Percentiles rank a stretch among this genome's conserved stretches.
phyloP scores from a whole-genome alignment of 495 filamentous ascomycete species.

The Talaromyces adpressus region DNA sequence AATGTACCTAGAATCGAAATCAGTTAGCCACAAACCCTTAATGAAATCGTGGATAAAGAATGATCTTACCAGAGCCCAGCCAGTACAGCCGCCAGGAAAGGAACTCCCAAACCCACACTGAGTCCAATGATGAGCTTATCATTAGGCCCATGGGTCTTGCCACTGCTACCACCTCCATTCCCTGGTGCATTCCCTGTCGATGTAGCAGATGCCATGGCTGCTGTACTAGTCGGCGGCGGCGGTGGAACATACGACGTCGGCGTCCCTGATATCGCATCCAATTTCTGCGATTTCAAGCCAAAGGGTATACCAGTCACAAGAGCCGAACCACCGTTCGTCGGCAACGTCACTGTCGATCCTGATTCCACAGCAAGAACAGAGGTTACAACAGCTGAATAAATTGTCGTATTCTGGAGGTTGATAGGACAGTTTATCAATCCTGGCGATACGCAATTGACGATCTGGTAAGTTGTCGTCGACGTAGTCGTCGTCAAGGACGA shows the following conservation, averaged over 20 bases:
- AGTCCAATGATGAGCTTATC: constrained; percentile 36
- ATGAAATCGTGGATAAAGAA: neutral
- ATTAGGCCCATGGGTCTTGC: neutral
- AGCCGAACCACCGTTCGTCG: constrained; percentile 18
- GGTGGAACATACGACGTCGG: constrained; percentile 21
- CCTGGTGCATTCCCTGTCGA: constrained; percentile 14
- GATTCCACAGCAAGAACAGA: constrained; percentile 28
- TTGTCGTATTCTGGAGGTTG: constrained; percentile 33
- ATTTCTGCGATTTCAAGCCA: constrained; percentile 24
- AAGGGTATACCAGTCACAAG: constrained; percentile 29
- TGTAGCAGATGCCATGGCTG: neutral
- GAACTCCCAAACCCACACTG: constrained; percentile 35
- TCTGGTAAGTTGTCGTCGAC: constrained; percentile 28
- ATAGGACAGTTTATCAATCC: constrained; percentile 40
- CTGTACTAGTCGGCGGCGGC: constrained; percentile 11
- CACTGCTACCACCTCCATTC: constrained; percentile 4
- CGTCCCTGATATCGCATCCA: constrained; percentile 28
- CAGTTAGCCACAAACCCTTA: neutral
- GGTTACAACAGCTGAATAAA: constrained; percentile 22
- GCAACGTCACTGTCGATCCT: constrained; percentile 27
- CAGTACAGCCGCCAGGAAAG: constrained; percentile 24
- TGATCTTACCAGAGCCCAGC: constrained; percentile 25
- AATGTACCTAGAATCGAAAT: neutral
- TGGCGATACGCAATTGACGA: constrained; percentile 26
- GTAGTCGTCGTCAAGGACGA: constrained; percentile 28